Evolutionary conservation across 345 rosid genomes (phyloP).

Genomic region (Citrus mangshanensis): DNA sequence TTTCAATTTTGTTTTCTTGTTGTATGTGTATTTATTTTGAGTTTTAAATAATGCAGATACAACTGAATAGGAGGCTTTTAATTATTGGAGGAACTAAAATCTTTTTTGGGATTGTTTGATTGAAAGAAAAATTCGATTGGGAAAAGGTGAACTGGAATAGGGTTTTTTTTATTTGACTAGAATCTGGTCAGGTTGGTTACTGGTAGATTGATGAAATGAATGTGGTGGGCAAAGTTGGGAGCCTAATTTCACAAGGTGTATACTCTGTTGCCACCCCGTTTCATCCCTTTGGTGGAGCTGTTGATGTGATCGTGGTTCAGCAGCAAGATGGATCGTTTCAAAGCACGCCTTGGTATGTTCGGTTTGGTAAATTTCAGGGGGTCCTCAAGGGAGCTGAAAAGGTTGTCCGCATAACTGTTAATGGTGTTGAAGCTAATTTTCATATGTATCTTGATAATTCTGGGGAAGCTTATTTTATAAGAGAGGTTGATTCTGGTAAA

Average conservation of each 20-base stretch:
- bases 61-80: background rate
- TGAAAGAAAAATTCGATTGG: background rate
- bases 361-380: conserved; percentile 95
- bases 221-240: conserved; percentile 88
- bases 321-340: conserved; percentile 82
- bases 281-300: conserved; percentile 97
- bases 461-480: conserved; percentile 85
- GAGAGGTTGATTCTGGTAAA: conserved; percentile 57
- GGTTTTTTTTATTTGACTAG: conserved; percentile 8
- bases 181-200: conserved; percentile 11
- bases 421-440: conserved; percentile 73
- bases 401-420: conserved; percentile 70
- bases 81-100: background rate
- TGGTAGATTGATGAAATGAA: conserved; percentile 50
- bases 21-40: background rate
- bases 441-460: conserved; percentile 94
- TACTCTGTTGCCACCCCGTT: conserved; percentile 92
- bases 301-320: conserved; percentile 85
- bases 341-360: conserved; percentile 91
- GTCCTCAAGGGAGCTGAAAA: conserved; percentile 86
- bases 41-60: conserved; percentile 20
- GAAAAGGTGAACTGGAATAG: conserved; percentile 2
- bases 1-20: background rate
- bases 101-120: conserved; percentile 14
- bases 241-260: conserved; percentile 77